Conservation (phyloP, 768 basidiomycete species). For the Pisolithus microcarpus region DNA sequence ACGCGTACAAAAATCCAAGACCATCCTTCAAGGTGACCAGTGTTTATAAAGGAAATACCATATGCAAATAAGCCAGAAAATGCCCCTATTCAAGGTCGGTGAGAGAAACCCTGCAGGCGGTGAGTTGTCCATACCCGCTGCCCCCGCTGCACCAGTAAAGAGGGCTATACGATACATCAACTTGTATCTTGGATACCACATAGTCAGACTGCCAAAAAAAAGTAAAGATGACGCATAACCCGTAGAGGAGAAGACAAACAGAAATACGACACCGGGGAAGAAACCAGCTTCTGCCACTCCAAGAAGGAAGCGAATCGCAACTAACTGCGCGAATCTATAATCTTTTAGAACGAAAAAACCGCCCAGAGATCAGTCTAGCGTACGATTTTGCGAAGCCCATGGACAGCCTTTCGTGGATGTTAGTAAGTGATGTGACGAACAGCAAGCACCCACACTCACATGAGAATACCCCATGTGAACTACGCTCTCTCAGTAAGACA, state of each 20-base stretch:
- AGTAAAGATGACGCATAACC: neutral
- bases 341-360: neutral
- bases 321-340: constrained; percentile 49
- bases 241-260: constrained; percentile 30
- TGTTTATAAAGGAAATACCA: constrained; percentile 44
- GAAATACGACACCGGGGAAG: constrained; percentile 67
- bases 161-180: constrained; percentile 49
- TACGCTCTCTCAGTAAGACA: constrained; percentile 14
- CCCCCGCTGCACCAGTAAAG: constrained; percentile 55
- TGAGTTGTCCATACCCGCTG: constrained; percentile 33
- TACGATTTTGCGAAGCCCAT: constrained; percentile 64
- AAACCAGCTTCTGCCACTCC: constrained; percentile 61
- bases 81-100: constrained; percentile 23
- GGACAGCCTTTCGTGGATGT: constrained; percentile 34
- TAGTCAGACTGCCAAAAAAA: constrained; percentile 35
- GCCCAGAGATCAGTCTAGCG: constrained; percentile 3
- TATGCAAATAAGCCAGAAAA: constrained; percentile 50
- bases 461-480: constrained; percentile 56
- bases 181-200: constrained; percentile 56
- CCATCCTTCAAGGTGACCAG: constrained; percentile 43
- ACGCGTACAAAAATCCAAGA: constrained; percentile 51
- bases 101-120: neutral
- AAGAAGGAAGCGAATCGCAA: constrained; percentile 45
- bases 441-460: constrained; percentile 29
- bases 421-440: neutral